These are phyloP conservation scores for Senna tora DNA, from an alignment of 306 rosid species.

Conservation along the genomic window DNA sequence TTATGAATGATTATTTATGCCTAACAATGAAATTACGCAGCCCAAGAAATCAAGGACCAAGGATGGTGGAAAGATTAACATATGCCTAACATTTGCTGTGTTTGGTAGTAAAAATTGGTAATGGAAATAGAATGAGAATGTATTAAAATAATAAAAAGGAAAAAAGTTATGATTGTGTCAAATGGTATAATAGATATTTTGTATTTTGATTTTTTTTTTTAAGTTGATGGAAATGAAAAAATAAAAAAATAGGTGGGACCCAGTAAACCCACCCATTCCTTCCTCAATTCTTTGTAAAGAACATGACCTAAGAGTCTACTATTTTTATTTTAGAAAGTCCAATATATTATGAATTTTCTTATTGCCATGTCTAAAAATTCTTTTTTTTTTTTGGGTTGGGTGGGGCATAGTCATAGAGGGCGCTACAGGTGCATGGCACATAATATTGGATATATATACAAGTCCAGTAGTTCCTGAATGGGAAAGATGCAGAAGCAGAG, in stretches of 20 bases:
- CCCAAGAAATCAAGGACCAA: not conserved
- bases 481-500: constrained; percentile 29
- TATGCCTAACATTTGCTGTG: too few relatives aligned
- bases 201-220: too few relatives aligned
- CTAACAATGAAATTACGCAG: not conserved
- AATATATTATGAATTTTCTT: not conserved
- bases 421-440: constrained; percentile 26
- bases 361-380: not conserved
- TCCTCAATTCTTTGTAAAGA: too few relatives aligned
- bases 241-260: too few relatives aligned
- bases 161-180: too few relatives aligned
- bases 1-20: constrained; percentile 4
- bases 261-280: too few relatives aligned
- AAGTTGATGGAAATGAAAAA: too few relatives aligned
- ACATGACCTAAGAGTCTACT: not conserved
- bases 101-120: too few relatives aligned
- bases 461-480: constrained; percentile 33
- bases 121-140: too few relatives aligned
- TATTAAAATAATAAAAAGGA: too few relatives aligned
- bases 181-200: too few relatives aligned
- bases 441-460: constrained; percentile 4
- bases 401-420: not conserved
- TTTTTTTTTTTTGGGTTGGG: not conserved
- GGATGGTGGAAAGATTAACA: not conserved
- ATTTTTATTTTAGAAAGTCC: not conserved